phyloP scores from a whole-genome alignment of 139 green algal species.

The Tetradesmus lagerheimii region DNA sequence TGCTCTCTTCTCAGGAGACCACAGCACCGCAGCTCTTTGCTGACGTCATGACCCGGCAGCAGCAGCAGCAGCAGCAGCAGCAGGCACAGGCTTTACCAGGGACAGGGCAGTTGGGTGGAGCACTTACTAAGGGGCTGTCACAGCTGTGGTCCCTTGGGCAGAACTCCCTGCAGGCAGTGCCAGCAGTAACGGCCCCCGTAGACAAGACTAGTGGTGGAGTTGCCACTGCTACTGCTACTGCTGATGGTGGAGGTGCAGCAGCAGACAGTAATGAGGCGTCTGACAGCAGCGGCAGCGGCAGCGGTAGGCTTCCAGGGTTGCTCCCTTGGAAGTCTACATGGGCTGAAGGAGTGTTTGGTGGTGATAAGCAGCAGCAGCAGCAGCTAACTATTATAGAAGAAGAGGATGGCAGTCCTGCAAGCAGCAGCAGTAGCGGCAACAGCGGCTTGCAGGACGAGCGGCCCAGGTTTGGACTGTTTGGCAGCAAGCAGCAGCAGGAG shows the following conservation, averaged over 20 bases:
- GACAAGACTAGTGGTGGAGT: no score
- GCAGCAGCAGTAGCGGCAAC: background rate
- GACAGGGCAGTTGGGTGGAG: constrained; percentile 8
- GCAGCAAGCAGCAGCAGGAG: constrained; percentile 8
- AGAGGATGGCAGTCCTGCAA: background rate
- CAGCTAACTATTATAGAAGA: background rate
- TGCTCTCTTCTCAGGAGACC: constrained; percentile 26
- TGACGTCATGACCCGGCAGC: constrained; percentile 26
- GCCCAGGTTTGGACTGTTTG: background rate
- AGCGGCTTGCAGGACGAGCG: background rate
- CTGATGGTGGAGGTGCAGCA: background rate
- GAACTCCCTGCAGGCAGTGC: background rate
- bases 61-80: constrained; percentile 36
- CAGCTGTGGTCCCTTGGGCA: background rate
- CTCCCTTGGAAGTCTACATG: background rate
- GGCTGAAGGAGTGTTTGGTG: background rate
- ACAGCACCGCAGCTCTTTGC: constrained; percentile 39
- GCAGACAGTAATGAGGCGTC: background rate
- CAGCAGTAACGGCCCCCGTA: background rate
- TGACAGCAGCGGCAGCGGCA: background rate
- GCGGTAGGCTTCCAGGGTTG: background rate
- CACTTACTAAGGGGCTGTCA: background rate
- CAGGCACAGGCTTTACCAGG: background rate
- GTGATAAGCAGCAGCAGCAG: background rate
- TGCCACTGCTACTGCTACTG: background rate